Percentiles rank a stretch among this genome's conserved stretches.
Evolutionary conservation across 1,284 basidiomycete genomes (phyloP).

Genomic region (Pseudozyma hubeiensis): DNA sequence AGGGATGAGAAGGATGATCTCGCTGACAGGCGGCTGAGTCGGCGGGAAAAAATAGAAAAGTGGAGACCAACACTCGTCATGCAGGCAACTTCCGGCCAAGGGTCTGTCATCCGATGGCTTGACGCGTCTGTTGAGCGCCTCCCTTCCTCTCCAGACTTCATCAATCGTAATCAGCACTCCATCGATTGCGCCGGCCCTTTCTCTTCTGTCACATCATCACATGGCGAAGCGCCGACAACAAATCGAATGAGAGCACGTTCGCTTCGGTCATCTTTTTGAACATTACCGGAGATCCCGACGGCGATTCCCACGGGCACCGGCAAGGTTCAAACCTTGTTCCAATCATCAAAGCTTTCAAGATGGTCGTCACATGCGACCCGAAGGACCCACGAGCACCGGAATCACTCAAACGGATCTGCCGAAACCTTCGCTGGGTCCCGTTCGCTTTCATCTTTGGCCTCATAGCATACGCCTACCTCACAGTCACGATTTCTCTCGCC

Average conservation of each 20-base stretch:
- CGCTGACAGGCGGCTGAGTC: constrained; percentile 18
- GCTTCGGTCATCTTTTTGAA: too few relatives aligned
- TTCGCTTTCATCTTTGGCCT: constrained; percentile 47
- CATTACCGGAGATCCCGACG: too few relatives aligned
- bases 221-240: too few relatives aligned
- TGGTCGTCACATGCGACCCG: constrained; percentile 48
- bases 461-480: constrained; percentile 45
- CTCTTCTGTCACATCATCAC: too few relatives aligned
- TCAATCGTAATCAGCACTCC: too few relatives aligned
- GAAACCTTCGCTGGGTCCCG: constrained; percentile 42
- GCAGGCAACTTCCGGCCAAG: background rate
- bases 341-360: constrained; percentile 3
- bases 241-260: too few relatives aligned
- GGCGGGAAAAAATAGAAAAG: constrained; percentile 7
- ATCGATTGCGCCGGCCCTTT: too few relatives aligned
- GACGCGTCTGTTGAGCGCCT: constrained; percentile 13
- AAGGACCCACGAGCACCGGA: constrained; percentile 33
- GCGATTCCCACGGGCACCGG: background rate
- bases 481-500: constrained; percentile 38
- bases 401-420: constrained; percentile 24
- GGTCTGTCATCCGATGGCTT: constrained; percentile 1
- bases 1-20: background rate
- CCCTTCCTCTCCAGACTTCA: background rate
- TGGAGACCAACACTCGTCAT: constrained; percentile 27
- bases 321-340: too few relatives aligned